Evolutionary conservation across 208 protist genomes (phyloP).

Genomic region (Porcisia deanei): DNA sequence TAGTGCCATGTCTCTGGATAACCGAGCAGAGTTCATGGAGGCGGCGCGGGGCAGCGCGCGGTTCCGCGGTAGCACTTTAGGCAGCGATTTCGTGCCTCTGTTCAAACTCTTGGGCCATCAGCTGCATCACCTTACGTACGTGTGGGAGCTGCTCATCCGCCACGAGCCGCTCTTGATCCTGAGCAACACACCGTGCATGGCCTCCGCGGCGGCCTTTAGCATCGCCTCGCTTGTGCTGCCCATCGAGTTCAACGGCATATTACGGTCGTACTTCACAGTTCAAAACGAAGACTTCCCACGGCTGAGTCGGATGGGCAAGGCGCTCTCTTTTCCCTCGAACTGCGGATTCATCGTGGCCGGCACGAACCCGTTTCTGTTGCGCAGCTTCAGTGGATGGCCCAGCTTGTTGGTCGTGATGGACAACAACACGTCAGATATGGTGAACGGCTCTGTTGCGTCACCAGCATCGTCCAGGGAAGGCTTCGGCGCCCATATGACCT

Average conservation of each 20-base stretch:
- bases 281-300: slow-evolving; percentile 72
- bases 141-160: slow-evolving; percentile 84
- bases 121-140: slow-evolving; percentile 72
- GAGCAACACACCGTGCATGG: slow-evolving; percentile 78
- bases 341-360: slow-evolving; percentile 63
- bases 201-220: slow-evolving; percentile 63
- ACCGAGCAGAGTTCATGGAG: slow-evolving; percentile 24
- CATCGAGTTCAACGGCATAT: slow-evolving; percentile 64
- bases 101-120: slow-evolving; percentile 68
- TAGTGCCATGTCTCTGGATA: slow-evolving; percentile 24
- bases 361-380: slow-evolving; percentile 85
- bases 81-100: slow-evolving; percentile 64
- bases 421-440: slow-evolving; percentile 27
- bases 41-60: slow-evolving; percentile 19
- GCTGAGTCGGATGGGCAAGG: slow-evolving; percentile 69
- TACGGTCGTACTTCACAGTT: slow-evolving; percentile 85
- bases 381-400: slow-evolving; percentile 76
- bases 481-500: background rate
- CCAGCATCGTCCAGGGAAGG: background rate
- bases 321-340: slow-evolving; percentile 50
- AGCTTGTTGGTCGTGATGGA: slow-evolving; percentile 73
- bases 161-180: slow-evolving; percentile 83
- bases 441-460: slow-evolving; percentile 28
- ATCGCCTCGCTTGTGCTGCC: slow-evolving; percentile 77
- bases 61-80: slow-evolving; percentile 24